These are phyloP conservation scores for Neoarthrinium moseri DNA, from an alignment of 2,329 filamentous ascomycete genomes.

Conservation along the genomic window DNA sequence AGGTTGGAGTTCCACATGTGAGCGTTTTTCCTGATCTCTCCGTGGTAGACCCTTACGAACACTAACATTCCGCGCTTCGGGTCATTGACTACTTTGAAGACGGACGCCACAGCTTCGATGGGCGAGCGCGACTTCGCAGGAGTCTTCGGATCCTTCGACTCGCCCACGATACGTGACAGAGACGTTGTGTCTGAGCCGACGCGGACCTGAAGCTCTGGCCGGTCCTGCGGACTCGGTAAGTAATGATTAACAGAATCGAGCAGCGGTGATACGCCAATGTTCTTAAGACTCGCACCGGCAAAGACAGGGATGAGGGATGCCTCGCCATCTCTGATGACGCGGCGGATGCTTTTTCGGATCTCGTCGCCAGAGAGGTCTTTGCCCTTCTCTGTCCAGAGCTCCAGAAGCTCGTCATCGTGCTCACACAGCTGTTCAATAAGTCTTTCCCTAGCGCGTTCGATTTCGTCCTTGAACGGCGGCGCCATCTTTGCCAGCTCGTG, in stretches of 20 bases:
- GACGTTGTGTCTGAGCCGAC: slow-evolving; percentile 55
- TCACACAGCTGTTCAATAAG: slow-evolving; percentile 85
- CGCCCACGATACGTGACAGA: slow-evolving; percentile 37
- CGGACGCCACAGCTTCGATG: slow-evolving; percentile 55
- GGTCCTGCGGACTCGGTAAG: slow-evolving; percentile 77
- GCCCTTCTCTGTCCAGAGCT: slow-evolving; percentile 76
- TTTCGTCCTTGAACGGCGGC: slow-evolving; percentile 59
- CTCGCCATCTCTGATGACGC: slow-evolving; percentile 65
- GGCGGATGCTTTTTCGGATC: slow-evolving; percentile 72
- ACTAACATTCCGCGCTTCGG: slow-evolving; percentile 82
- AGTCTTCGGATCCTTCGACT: slow-evolving; percentile 24
- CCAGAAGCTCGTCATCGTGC: slow-evolving; percentile 82
- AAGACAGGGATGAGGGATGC: slow-evolving; percentile 83
- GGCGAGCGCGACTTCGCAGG: slow-evolving; percentile 31
- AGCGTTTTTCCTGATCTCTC: slow-evolving; percentile 70
- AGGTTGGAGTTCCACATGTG: slow-evolving; percentile 86
- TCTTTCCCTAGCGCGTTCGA: slow-evolving; percentile 72
- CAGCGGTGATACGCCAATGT: slow-evolving; percentile 90
- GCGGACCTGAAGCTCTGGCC: slow-evolving; percentile 76
- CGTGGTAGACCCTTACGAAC: slow-evolving; percentile 90
- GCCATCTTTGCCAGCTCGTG: slow-evolving; percentile 47
- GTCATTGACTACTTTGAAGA: slow-evolving; percentile 96
- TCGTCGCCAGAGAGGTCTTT: slow-evolving; percentile 68
- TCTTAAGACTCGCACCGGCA: slow-evolving; percentile 87
- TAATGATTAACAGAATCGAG: slow-evolving; percentile 87